Evolutionary conservation across 345 rosid species (phyloP), one percentile per base, ranked within the genome.

Genomic region (Psidium guajava): DNA sequence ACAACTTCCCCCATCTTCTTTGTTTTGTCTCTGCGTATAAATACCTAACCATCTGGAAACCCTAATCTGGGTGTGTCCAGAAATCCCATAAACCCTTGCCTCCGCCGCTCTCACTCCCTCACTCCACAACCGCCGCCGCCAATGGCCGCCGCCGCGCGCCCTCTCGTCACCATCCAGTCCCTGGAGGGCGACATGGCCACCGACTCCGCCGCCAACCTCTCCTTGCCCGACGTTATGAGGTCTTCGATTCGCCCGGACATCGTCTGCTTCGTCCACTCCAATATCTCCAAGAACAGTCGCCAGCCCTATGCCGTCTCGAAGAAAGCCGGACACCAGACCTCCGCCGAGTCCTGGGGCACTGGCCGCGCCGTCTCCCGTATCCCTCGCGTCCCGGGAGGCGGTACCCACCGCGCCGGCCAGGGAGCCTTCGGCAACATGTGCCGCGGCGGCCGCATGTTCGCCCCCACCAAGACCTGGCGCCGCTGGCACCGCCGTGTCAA

Each of bases 271-370:
- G 86, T 86, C 84, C 84, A 86, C 61, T 49, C 83, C 32, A 56
- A 85, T 55, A 85, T 85, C 56, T 91, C 92, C 42, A 89, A 89
- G 55, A 91, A 91, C 85, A 85, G 87, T 83, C 90, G 92, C 44
- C 92, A 91, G 81, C 91, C 92, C 36, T 91, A 91, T 85, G 92
- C 92, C 47, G 92, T 91, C 28, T 91, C 92, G 56, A 89, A 87
- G 86, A 52, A 53, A 11, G 92, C 92, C 85, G 92, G 92, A 13
- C 91, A 91, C 90, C 92, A 91, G 87, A 91, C 92, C 51, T 91
- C 92, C 5, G 92, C 92, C 69, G 91, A 91, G 81, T 89, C 91
- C 11, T 91, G 92, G 92, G 92, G 92, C 20, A 91, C 91, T 3
- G 92, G 92, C 32, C 92, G 92, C 28, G 92, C 92, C 14, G 92